Evolutionary conservation across 1,284 basidiomycete genomes (phyloP), one percentile per base, ranked within the genome.

Genomic region (Pseudomicrostroma phylloplanum): DNA sequence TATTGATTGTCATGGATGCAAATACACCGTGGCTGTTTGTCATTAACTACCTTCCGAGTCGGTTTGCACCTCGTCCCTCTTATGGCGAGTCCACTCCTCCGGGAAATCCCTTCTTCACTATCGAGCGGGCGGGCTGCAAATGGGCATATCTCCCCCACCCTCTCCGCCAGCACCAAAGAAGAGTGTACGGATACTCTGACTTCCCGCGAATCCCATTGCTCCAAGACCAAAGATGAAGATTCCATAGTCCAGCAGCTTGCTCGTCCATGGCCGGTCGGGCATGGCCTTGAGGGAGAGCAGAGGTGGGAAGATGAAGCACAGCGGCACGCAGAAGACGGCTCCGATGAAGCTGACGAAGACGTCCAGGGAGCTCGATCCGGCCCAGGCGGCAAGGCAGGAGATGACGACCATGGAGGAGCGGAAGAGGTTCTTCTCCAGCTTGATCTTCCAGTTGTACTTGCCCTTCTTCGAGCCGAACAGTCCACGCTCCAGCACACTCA

Each of bases 321-420:
- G 82, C 6, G 94, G 93, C 7, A 96, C 88, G 76, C 92, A 97
- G 61, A 93, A 93, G 73, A 96, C 90, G 72, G 89, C 89, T 21
- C 94, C 94, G 63, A 98, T 86, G 70, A 98, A 86, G 15, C 90
- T 86, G 15, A 98, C 94, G 78, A 97, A 97, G 82, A 97, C 97
- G 83, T 99, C 96, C 59, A 98, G 81, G 80, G 96, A 92, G 51
- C 83, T 84, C 21, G 92, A 92, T 15, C 94, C 94, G 6, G 84
- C 82, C 86, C 88, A 93, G 62, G 89, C 90, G 64, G 96, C 81
- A 23, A 84, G 77, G 1, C 88, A 88, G 80, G 90, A 91, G 62
- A 87, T 81, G 63, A 89, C 79, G 42, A 96, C 91, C 63, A 89
- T 85, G 13, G 82, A 78, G 61, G 88, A 88, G 58, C 96, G 84